Conservation (phyloP, 495 filamentous ascomycete species). For the Paragyromitra xinjiangensis region DNA sequence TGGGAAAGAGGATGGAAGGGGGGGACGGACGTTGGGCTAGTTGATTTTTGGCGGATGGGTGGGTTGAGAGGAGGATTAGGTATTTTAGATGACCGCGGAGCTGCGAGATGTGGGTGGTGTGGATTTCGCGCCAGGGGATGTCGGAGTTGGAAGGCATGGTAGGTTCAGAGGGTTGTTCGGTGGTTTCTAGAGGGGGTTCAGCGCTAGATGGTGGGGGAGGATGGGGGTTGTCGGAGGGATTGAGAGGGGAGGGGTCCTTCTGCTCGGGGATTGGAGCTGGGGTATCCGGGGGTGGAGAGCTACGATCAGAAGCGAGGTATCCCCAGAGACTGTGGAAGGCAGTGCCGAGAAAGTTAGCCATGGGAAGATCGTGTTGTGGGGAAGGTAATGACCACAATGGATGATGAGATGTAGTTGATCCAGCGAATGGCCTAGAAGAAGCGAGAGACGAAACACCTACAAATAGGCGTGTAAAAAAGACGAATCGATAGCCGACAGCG, state of each 20-base stretch:
- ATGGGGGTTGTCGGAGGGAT: too few relatives aligned
- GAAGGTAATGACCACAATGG: neutral
- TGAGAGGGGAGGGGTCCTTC: neutral
- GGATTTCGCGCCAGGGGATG: constrained; percentile 1
- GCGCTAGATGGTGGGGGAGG: neutral
- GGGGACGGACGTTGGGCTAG: constrained; percentile 13
- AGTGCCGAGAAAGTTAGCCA: neutral
- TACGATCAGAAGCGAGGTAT: neutral
- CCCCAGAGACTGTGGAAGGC: neutral
- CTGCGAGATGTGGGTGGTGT: neutral
- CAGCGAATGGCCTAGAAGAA: neutral
- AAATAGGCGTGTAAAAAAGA: neutral
- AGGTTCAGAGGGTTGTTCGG: neutral
- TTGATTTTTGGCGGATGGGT: neutral
- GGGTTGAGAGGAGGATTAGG: constrained; percentile 3
- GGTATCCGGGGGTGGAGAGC: too few relatives aligned
- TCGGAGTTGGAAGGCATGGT: neutral
- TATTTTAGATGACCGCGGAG: constrained; percentile 11
- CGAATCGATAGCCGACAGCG: neutral
- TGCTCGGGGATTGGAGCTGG: neutral
- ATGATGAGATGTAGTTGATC: neutral
- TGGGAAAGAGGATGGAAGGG: too few relatives aligned
- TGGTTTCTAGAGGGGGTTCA: too few relatives aligned
- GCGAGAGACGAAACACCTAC: neutral
- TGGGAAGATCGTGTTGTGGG: neutral